Evolutionary conservation across 164 flowering plant genomes (phyloP).

Genomic region (Cinnamomum chago): DNA sequence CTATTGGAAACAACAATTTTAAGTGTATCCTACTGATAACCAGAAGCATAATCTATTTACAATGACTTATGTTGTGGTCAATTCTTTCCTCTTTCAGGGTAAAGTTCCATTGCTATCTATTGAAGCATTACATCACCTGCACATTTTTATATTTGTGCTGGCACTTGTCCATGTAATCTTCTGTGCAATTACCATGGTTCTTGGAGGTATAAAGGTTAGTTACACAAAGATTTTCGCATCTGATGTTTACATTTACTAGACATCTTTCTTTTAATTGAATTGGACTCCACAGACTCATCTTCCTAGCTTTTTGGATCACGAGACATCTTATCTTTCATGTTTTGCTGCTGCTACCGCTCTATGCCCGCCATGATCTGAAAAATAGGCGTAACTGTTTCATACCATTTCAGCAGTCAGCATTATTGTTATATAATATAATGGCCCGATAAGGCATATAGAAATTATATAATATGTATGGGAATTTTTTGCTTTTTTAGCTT

Average conservation of each 20-base stretch:
- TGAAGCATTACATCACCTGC: conserved; percentile 88
- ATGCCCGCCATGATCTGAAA: no score
- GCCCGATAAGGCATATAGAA: no score
- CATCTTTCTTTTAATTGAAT: background rate
- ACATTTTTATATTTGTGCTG: conserved; percentile 85
- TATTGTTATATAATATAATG: no score
- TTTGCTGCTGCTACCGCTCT: no score
- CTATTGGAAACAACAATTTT: background rate
- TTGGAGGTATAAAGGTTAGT: conserved; percentile 69
- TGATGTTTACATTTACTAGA: background rate
- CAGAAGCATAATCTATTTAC: background rate
- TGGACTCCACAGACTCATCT: no score
- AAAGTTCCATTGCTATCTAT: conserved; percentile 67
- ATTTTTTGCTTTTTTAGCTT: no score
- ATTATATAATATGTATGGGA: no score
- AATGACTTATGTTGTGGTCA: background rate
- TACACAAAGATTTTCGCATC: conserved; percentile 1
- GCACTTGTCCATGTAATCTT: conserved; percentile 79
- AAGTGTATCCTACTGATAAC: background rate
- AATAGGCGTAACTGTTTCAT: no score
- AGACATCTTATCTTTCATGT: no score
- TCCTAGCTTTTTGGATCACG: no score
- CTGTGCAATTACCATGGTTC: conserved; percentile 66
- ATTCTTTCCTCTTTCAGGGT: conserved; percentile 36
- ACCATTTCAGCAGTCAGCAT: no score